These are phyloP conservation scores for Blastomyces gilchristii DNA, from an alignment of 2,329 filamentous ascomycete species.

Conservation along the genomic window DNA sequence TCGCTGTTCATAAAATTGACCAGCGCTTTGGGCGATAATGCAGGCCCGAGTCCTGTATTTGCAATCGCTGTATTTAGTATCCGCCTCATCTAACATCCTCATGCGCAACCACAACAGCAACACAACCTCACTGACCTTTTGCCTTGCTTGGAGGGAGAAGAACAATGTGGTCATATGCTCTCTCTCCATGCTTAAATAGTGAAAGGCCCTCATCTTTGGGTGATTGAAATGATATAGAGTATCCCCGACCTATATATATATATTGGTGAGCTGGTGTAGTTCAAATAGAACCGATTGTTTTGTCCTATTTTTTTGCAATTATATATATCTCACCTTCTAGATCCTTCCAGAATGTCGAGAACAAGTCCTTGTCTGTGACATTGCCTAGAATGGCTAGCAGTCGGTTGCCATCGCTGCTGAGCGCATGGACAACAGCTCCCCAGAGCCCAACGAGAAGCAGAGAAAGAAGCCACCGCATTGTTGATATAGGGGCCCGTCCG, in stretches of 20 bases:
- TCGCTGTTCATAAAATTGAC: constrained; percentile 85
- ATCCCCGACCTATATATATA: constrained; percentile 60
- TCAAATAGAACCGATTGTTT: not conserved
- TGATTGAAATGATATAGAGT: constrained; percentile 67
- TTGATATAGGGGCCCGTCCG: constrained; percentile 24
- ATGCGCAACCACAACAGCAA: not conserved
- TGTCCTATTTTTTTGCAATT: not conserved
- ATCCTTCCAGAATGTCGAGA: constrained; percentile 60
- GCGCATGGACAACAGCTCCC: constrained; percentile 46
- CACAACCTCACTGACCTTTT: constrained; percentile 53
- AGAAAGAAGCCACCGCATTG: constrained; percentile 66
- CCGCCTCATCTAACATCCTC: not conserved
- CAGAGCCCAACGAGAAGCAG: constrained; percentile 55
- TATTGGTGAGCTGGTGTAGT: not conserved
- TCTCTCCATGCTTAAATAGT: constrained; percentile 77
- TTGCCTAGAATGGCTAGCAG: constrained; percentile 83
- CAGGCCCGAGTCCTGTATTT: constrained; percentile 65
- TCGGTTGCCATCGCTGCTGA: constrained; percentile 68
- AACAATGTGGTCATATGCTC: constrained; percentile 81
- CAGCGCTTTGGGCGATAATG: constrained; percentile 73
- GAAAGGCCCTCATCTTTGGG: constrained; percentile 68
- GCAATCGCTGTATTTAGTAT: not conserved
- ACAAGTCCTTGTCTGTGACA: constrained; percentile 65
- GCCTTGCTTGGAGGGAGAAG: constrained; percentile 71
- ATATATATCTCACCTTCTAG: constrained; percentile 32